Evolutionary conservation across 139 green algal species (phyloP), one percentile per base, ranked within the genome.

Genomic region (Edaphochlamys debaryana): DNA sequence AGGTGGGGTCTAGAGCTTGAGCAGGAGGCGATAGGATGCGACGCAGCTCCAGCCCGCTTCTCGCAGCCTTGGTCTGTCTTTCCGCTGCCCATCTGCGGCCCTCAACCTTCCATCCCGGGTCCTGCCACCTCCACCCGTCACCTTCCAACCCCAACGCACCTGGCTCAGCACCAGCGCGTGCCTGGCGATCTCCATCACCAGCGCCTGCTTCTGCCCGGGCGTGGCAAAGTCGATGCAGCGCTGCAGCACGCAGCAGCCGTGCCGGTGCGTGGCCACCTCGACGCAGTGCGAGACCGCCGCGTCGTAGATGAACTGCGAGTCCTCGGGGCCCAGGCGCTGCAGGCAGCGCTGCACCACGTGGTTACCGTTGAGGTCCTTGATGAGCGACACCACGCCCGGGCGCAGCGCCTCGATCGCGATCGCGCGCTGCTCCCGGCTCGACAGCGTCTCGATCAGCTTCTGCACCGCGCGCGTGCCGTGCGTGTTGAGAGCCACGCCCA

Each of bases 161-260:
- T 97, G 96, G 75, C 90, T 95, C 5, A 99, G 94, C 67, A 93
- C 85, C 62, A 98, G 92, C 22, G 95, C 94, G 84, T 98, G 85
- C 36, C 79, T 63, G 0, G 96, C 94, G 48, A 99, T 94, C 80
- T 95, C 87, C 32, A 90, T 86, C 34, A 99, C 94, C 40, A 99
- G 87, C 45, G 83, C 87, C 6, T 88, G 80, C 87, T 93, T 94
- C 90, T 99, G 95, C 56, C 84, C 45, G 2, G 90, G 87, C 15
- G 93, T 96, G 25, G 97, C 97, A 86, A 96, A 98, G 89, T 99
- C 97, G 74, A 99, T 95, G 93, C 97, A 99, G 85, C 97, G 95
- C 92, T 99, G 97, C 89, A 99, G 90, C 79, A 99, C 97, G 91
- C 97, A 99, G 92, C 97, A 99, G 67, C 97, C 97, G 88, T 99